Base-by-base conservation (phyloP, 768 basidiomycete genomes). In the Leccinum imitatum region DNA sequence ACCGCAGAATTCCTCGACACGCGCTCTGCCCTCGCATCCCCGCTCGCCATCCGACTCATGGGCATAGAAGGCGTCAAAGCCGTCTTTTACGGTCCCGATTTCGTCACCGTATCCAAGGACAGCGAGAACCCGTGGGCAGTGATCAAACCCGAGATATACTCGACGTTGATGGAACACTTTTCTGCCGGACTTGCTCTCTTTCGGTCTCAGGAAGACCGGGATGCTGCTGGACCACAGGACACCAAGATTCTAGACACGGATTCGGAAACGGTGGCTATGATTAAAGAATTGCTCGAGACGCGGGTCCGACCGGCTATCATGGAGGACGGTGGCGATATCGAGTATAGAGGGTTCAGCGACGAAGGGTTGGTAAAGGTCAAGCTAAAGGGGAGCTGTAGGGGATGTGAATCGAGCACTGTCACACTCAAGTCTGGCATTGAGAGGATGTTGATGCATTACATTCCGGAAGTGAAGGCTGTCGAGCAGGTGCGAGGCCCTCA, bases 321-420 rank as follows among this genome's bases (percentile, higher is more conserved):
- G 91, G 97, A 98, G 73, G 96, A 99, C 58, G 97, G 97, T 0
- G 97, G 97, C 2, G 97, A 98, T 72, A 95, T 99, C 59, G 96
- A 98, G 76, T 99, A 91, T 72, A 84, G 89, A 37, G 95, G 93
- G 3, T 96, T 98, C 68, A 82, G 84, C 53, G 93, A 96, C 64
- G 85, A 85, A 21, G 91, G 90, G 3, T 68, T 91, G 31, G 96
- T 99, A 6, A 84, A 84, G 71, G 81, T 99, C 31, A 96, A 90
- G 74, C 80, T 99, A 61, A 98, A 98, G 80, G 97, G 97, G 30
- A 96, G 94, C 70, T 99, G 97, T 75, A 80, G 97, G 72, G 97
- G 97, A 14, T 98, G 97, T 73, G 87, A 87, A 63, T 94, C 92
- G 33, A 95, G 93, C 71, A 87, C 92, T 6, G 95, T 98, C 35